These are phyloP conservation scores for Cladophialophora carrionii DNA, from an alignment of 2,329 filamentous ascomycete species.

Conservation along the genomic window DNA sequence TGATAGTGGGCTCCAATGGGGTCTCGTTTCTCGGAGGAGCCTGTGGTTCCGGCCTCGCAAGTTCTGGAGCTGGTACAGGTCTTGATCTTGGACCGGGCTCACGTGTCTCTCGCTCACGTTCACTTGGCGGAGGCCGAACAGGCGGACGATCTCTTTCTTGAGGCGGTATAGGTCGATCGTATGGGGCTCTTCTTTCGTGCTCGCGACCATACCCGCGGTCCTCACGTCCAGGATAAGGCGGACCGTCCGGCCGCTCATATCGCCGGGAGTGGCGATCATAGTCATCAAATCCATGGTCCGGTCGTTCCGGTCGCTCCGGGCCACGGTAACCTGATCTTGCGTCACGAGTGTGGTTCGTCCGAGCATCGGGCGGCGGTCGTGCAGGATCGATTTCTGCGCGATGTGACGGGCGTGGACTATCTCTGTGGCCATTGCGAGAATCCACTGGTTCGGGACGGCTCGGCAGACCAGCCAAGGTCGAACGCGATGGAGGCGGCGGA, in stretches of 20 bases:
- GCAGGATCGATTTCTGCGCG: slow-evolving; percentile 36
- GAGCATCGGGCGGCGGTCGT: slow-evolving; percentile 42
- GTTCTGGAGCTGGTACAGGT: slow-evolving; percentile 26
- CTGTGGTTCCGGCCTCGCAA: slow-evolving; percentile 24
- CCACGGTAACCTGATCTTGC: slow-evolving; percentile 43
- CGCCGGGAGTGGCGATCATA: slow-evolving; percentile 42
- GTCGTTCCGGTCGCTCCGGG: slow-evolving; percentile 33
- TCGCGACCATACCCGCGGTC: slow-evolving; percentile 36
- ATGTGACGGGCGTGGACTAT: slow-evolving; percentile 45
- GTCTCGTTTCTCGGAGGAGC: slow-evolving; percentile 35
- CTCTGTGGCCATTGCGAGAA: slow-evolving; percentile 43
- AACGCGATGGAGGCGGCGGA: slow-evolving; percentile 39
- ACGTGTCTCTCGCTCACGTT: slow-evolving; percentile 40
- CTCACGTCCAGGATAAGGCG: slow-evolving; percentile 33
- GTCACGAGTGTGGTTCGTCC: slow-evolving; percentile 43
- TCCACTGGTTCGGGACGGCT: slow-evolving; percentile 42
- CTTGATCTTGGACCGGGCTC: slow-evolving; percentile 31
- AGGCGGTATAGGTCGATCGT: slow-evolving; percentile 27
- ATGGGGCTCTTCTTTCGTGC: slow-evolving; percentile 29
- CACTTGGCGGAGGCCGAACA: slow-evolving; percentile 37
- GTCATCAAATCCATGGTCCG: slow-evolving; percentile 45
- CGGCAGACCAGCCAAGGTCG: slow-evolving; percentile 45
- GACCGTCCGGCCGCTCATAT: slow-evolving; percentile 45
- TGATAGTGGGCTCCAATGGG: slow-evolving; percentile 34
- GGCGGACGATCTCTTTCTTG: slow-evolving; percentile 35